Conservation (phyloP, 257 asterid genomes). For the Penstemon eatonii region DNA sequence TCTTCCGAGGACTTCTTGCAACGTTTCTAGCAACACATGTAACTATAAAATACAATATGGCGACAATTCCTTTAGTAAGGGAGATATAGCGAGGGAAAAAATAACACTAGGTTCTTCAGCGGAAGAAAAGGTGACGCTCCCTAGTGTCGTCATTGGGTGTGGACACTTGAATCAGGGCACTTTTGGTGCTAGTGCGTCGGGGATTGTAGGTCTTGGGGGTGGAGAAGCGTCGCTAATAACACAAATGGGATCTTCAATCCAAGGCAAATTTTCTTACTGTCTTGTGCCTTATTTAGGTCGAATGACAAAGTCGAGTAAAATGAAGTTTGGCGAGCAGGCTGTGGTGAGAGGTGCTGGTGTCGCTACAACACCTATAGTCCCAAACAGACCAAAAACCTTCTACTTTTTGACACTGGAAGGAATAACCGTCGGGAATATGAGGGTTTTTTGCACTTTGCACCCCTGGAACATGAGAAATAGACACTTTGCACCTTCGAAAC, state of each 20-base stretch:
- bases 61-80: slow-evolving; percentile 37
- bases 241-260: slow-evolving; percentile 40
- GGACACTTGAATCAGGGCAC: slow-evolving; percentile 40
- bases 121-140: slow-evolving; percentile 17
- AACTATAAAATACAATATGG: slow-evolving; percentile 35
- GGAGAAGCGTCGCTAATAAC: slow-evolving; percentile 47
- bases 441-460: no score
- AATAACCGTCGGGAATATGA: slow-evolving; percentile 35
- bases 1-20: slow-evolving; percentile 18
- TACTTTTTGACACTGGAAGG: slow-evolving; percentile 59
- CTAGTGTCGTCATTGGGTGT: slow-evolving; percentile 51
- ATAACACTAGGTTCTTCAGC: slow-evolving; percentile 37
- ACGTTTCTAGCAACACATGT: slow-evolving; percentile 17
- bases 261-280: slow-evolving; percentile 66
- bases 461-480: no score
- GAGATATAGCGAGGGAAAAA: slow-evolving; percentile 56
- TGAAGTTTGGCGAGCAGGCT: slow-evolving; percentile 47
- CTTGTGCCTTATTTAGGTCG: slow-evolving; percentile 32
- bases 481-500: no score
- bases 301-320: slow-evolving; percentile 36
- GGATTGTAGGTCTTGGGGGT: slow-evolving; percentile 69
- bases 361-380: slow-evolving; percentile 47
- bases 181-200: slow-evolving; percentile 37
- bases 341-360: slow-evolving; percentile 40
- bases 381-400: slow-evolving; percentile 24